Evolutionary conservation across 208 protist genomes (phyloP).

Genomic region (Acanthamoeba lenticulata): DNA sequence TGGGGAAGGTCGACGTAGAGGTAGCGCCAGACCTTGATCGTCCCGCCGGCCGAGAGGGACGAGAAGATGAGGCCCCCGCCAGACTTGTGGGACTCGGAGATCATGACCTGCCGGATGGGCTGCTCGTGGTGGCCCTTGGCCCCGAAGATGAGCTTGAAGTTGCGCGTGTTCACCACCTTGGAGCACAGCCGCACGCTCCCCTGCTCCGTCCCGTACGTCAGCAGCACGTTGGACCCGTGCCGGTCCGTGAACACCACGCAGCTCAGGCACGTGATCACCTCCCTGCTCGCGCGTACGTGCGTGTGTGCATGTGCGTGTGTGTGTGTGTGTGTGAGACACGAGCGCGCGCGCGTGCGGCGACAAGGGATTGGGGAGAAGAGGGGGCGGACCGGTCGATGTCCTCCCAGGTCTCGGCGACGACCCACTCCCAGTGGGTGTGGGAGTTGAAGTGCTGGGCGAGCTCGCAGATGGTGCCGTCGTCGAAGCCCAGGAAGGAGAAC

Average conservation of each 20-base stretch:
- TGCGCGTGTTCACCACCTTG: conserved; percentile 40
- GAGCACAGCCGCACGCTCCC: conserved; percentile 42
- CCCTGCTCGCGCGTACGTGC: no score
- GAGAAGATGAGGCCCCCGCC: conserved; percentile 52
- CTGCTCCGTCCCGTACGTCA: conserved; percentile 12
- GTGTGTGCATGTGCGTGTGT: no score
- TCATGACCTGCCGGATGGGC: conserved; percentile 32
- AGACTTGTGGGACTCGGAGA: conserved; percentile 23
- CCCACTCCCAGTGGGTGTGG: conserved; percentile 48
- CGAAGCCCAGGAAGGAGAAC: conserved; percentile 16
- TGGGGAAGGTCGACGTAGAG: conserved; percentile 54
- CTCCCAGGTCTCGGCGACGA: conserved; percentile 33
- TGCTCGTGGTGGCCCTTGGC: neutral
- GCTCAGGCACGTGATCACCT: conserved; percentile 53
- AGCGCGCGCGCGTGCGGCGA: neutral
- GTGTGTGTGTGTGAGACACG: neutral
- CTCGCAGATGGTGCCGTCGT: conserved; percentile 46
- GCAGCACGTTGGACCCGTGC: conserved; percentile 26
- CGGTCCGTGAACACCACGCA: conserved; percentile 50
- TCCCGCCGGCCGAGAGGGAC: neutral
- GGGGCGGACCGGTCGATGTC: neutral
- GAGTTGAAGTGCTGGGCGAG: conserved; percentile 61
- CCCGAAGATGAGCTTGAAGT: conserved; percentile 58
- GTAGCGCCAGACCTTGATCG: conserved; percentile 27
- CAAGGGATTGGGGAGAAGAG: neutral